phyloP scores from a whole-genome alignment of 1,139 yeast species.

The Zygoascus sp. region DNA sequence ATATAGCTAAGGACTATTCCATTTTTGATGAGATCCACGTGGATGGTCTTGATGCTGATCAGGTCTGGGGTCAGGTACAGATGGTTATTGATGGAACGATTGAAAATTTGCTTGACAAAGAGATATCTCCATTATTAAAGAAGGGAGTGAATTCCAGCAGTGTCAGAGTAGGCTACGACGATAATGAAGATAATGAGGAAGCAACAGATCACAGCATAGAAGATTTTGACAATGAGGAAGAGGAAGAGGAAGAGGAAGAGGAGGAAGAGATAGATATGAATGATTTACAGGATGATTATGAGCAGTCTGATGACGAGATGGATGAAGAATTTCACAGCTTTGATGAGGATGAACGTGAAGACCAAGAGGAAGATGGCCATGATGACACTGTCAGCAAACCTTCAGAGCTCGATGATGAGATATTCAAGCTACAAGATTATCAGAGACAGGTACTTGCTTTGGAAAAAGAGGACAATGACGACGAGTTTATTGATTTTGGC shows the following conservation, averaged over 20 bases:
- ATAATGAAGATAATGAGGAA: slow-evolving; percentile 19
- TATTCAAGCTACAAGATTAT: slow-evolving; percentile 81
- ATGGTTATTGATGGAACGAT: slow-evolving; percentile 71
- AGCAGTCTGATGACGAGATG: slow-evolving; percentile 16
- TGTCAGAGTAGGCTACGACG: no score
- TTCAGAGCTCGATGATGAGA: slow-evolving; percentile 70
- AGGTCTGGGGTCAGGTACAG: slow-evolving; percentile 91
- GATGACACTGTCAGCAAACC: slow-evolving; percentile 27
- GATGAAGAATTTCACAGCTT: slow-evolving; percentile 19
- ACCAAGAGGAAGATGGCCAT: slow-evolving; percentile 25
- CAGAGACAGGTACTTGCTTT: slow-evolving; percentile 73
- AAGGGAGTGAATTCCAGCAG: slow-evolving; percentile 9
- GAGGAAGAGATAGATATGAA: slow-evolving; percentile 16
- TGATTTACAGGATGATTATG: slow-evolving; percentile 14
- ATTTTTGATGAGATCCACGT: slow-evolving; percentile 76
- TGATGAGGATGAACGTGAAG: slow-evolving; percentile 23
- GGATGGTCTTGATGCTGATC: slow-evolving; percentile 85
- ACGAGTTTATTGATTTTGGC: slow-evolving; percentile 68
- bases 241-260: slow-evolving; percentile 15
- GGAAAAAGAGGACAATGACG: slow-evolving; percentile 48
- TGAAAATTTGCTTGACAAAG: slow-evolving; percentile 46
- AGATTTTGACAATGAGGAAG: slow-evolving; percentile 20
- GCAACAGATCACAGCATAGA: slow-evolving; percentile 16
- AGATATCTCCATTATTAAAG: slow-evolving; percentile 13
- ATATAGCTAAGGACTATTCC: slow-evolving; percentile 57